These are phyloP conservation scores for Setaria viridis DNA, from an alignment of 202 grass and related monocot species.

Conservation along the genomic window DNA sequence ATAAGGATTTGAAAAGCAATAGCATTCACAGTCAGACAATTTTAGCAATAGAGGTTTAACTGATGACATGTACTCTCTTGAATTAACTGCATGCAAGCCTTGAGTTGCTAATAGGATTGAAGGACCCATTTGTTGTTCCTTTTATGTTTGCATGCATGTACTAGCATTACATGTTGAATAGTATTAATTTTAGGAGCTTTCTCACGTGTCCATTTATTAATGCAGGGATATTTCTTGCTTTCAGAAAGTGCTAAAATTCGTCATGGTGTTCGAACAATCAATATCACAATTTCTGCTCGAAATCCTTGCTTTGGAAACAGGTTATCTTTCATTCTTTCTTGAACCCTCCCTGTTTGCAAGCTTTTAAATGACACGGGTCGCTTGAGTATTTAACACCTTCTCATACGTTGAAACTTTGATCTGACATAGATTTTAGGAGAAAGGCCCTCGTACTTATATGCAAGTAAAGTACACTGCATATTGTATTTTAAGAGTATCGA, in stretches of 20 bases:
- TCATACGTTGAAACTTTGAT: conserved; percentile 12
- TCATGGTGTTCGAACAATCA: conserved; percentile 78
- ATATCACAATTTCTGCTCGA: conserved; percentile 89
- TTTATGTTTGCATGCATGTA: conserved; percentile 17
- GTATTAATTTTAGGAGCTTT: conserved; percentile 28
- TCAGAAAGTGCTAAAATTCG: conserved; percentile 90
- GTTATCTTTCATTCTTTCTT: conserved; percentile 47
- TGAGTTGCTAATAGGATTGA: conserved; percentile 24
- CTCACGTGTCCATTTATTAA: conserved; percentile 41
- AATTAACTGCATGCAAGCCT: conserved; percentile 6
- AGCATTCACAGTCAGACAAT: no score
- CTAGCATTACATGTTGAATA: conserved; percentile 22
- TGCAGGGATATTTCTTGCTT: conserved; percentile 97
- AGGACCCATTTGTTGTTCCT: neutral
- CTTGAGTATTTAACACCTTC: neutral
- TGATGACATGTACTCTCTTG: conserved; percentile 3
- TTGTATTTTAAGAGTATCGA: neutral
- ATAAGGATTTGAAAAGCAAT: neutral
- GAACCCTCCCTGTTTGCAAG: neutral
- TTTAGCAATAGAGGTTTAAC: neutral
- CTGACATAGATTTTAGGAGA: conserved; percentile 4
- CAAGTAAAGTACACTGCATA: neutral
- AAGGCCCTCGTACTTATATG: neutral
- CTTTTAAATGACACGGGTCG: conserved; percentile 9
- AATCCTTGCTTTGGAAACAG: conserved; percentile 97